Conservation (phyloP, 768 basidiomycete genomes). For the Mycena leptocephala region DNA sequence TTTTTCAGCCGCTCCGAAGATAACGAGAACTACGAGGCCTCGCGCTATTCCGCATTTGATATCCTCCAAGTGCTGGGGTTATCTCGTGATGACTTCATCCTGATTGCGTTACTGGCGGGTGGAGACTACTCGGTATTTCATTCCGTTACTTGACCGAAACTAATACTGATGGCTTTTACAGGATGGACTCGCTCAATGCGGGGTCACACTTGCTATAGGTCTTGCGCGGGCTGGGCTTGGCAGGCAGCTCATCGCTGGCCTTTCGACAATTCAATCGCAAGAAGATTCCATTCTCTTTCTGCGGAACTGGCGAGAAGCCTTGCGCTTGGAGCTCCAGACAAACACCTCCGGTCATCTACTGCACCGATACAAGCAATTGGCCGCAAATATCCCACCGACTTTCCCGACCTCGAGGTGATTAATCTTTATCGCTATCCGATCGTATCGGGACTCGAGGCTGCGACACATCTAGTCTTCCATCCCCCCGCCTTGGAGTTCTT, state of each 20-base stretch:
- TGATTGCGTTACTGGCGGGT: slow-evolving; percentile 58
- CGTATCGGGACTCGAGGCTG: slow-evolving; percentile 14
- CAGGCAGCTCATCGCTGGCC: slow-evolving; percentile 10
- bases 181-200: background rate
- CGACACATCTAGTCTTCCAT: background rate
- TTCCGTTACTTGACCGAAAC: background rate
- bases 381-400: slow-evolving; percentile 45
- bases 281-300: background rate
- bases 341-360: slow-evolving; percentile 40
- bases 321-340: slow-evolving; percentile 12
- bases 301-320: background rate
- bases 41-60: slow-evolving; percentile 41
- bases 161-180: background rate
- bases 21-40: slow-evolving; percentile 63
- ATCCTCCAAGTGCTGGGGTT: slow-evolving; percentile 44
- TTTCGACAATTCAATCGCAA: background rate
- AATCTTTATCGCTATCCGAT: slow-evolving; percentile 56
- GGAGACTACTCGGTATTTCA: slow-evolving; percentile 57
- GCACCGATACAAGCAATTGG: slow-evolving; percentile 43
- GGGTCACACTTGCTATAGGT: background rate
- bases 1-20: slow-evolving; percentile 58
- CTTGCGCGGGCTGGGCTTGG: slow-evolving; percentile 27
- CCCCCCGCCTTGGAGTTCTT: slow-evolving; percentile 9
- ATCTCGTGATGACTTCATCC: slow-evolving; percentile 49
- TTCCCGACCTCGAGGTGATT: slow-evolving; percentile 53